Conservation (phyloP, 257 asterid species). For the Solanum infundibuliforme region DNA sequence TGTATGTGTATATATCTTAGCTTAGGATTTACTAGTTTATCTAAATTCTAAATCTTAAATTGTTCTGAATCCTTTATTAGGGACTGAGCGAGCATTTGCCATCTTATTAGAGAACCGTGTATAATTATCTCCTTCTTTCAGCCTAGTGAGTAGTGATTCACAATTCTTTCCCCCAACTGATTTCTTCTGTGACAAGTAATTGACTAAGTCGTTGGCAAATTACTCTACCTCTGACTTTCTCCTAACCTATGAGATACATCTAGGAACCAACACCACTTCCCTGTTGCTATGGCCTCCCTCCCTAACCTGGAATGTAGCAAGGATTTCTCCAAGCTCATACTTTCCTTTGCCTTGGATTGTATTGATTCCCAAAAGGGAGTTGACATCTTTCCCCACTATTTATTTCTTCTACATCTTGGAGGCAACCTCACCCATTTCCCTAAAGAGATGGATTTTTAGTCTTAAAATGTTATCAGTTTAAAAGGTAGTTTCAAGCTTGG, state of each 20-base stretch:
- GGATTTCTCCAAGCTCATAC: neutral
- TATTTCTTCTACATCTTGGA: neutral
- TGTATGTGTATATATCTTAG: neutral
- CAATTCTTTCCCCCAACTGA: neutral
- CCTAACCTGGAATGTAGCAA: neutral
- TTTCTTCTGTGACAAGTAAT: neutral
- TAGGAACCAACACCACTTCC: neutral
- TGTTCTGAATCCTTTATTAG: neutral
- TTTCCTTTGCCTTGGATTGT: neutral
- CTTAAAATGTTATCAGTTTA: neutral
- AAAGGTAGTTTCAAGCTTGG: neutral
- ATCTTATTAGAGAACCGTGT: neutral
- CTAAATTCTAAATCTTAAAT: neutral
- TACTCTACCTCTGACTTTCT: neutral
- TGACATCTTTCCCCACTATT: too few relatives aligned
- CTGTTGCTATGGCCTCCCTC: neutral
- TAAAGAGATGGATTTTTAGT: neutral
- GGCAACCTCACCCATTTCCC: neutral
- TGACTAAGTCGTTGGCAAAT: neutral
- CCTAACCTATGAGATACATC: neutral
- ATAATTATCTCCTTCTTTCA: neutral
- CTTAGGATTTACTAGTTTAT: neutral
- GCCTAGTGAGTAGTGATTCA: neutral
- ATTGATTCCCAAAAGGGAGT: neutral
- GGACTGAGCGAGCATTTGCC: neutral